A percentile compares a stretch with the other conserved stretches of the same genome.
Conservation (phyloP, 148 eudicot genomes). For the Chenopodium berlandieri region DNA sequence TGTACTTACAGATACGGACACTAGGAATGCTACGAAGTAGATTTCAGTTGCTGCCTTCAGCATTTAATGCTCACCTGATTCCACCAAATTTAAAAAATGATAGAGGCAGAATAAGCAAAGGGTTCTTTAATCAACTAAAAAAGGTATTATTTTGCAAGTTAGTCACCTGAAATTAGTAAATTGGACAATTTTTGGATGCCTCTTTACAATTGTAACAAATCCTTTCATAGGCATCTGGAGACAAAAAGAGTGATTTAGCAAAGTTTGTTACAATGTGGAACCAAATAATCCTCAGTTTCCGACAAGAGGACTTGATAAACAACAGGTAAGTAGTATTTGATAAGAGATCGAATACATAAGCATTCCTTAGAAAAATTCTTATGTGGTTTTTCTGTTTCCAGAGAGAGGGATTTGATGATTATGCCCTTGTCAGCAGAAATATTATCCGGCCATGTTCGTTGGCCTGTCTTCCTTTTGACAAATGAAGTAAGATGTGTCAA, state of each 20-base stretch:
- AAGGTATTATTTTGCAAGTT: conserved; percentile 46
- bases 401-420: conserved; percentile 95
- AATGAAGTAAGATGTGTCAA: conserved; percentile 53
- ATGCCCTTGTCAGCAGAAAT: conserved; percentile 75
- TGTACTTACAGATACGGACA: conserved; percentile 75
- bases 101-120: conserved; percentile 33
- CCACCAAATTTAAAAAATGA: conserved; percentile 48
- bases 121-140: conserved; percentile 44
- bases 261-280: conserved; percentile 90
- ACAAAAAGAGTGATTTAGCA: conserved; percentile 47
- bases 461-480: conserved; percentile 98
- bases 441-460: conserved; percentile 60
- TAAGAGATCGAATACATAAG: background rate
- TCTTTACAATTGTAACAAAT: conserved; percentile 1
- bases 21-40: conserved; percentile 89
- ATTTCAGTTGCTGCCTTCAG: conserved; percentile 73
- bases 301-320: conserved; percentile 92
- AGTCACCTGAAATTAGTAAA: background rate
- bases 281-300: conserved; percentile 77
- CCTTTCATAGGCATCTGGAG: conserved; percentile 48
- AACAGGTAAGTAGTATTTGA: conserved; percentile 51
- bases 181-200: conserved; percentile 4
- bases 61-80: conserved; percentile 61
- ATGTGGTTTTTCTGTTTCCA: conserved; percentile 29
- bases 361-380: background rate